Evolutionary conservation across 257 asterid species (phyloP).

Genomic region (Solanum commersonii): DNA sequence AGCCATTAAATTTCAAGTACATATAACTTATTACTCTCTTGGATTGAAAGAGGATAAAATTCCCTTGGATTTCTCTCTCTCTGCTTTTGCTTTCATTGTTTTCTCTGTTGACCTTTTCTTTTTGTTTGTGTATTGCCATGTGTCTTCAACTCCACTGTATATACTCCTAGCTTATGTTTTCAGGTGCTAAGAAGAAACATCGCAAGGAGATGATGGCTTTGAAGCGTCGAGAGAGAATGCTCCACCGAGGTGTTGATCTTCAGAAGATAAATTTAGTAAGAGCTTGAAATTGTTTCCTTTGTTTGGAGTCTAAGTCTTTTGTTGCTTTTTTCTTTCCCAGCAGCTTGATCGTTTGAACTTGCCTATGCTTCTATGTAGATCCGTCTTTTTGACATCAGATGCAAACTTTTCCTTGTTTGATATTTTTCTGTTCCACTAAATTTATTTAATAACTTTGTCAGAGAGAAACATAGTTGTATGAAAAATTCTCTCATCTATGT

Average conservation of each 20-base stretch:
- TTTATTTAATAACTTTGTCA: background rate
- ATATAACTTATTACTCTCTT: background rate
- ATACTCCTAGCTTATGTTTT: conserved; percentile 8
- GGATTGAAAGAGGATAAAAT: background rate
- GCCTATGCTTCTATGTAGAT: background rate
- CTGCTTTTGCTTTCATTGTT: background rate
- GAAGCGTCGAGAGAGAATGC: conserved; percentile 81
- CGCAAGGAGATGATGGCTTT: conserved; percentile 70
- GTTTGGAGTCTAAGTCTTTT: background rate
- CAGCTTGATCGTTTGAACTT: background rate
- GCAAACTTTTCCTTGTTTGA: background rate
- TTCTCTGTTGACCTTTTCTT: background rate
- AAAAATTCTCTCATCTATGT: background rate
- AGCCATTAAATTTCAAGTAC: background rate
- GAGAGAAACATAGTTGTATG: background rate
- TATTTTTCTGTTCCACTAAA: background rate
- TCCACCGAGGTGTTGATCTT: conserved; percentile 80
- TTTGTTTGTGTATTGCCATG: background rate
- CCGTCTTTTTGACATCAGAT: background rate
- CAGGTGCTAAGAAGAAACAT: conserved; percentile 90
- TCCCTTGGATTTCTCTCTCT: background rate
- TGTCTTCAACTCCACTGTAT: conserved; percentile 11
- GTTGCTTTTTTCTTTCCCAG: background rate
- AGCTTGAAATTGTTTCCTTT: background rate
- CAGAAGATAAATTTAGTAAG: conserved; percentile 75